phyloP scores from a whole-genome alignment of 192 early-diverging fungal species.

The Thamnidium elegans region DNA sequence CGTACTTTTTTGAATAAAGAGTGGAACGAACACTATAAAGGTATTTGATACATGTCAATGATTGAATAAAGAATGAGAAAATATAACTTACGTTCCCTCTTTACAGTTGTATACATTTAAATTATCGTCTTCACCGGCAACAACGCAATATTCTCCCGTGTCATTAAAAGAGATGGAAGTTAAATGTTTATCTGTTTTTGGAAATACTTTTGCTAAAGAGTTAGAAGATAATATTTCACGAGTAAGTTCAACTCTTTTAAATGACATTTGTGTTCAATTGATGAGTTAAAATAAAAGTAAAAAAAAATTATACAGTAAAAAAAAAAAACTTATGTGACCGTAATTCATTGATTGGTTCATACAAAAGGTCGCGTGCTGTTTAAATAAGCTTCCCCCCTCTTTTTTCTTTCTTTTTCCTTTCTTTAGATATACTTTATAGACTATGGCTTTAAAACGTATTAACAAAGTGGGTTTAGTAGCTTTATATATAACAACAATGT shows the following conservation, averaged over 20 bases:
- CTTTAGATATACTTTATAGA: conserved; percentile 11
- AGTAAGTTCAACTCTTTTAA: conserved; percentile 23
- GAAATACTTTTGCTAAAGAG: conserved; percentile 68
- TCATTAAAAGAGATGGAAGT: conserved; percentile 84
- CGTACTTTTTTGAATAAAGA: conserved; percentile 93
- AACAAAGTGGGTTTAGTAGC: conserved; percentile 76
- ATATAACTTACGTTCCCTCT: conserved; percentile 70
- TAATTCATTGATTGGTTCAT: not conserved
- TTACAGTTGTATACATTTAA: conserved; percentile 82
- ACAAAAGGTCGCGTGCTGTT: not conserved
- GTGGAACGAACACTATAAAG: conserved; percentile 60
- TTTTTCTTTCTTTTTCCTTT: conserved; percentile 1
- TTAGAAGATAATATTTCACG: conserved; percentile 36
- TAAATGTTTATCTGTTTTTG: conserved; percentile 68
- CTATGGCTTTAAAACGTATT: conserved; percentile 98
- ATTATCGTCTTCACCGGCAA: conserved; percentile 82
- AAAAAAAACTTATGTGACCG: not conserved
- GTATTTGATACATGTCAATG: not conserved
- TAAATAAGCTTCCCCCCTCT: not conserved
- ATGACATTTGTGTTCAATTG: not conserved
- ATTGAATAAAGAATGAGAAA: too few species aligned
- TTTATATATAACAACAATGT: not conserved
- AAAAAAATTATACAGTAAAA: too few species aligned
- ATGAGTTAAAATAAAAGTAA: not conserved
- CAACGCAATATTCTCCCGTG: conserved; percentile 72